Conservation (phyloP, 768 basidiomycete species). For the Lyophyllum decastes region DNA sequence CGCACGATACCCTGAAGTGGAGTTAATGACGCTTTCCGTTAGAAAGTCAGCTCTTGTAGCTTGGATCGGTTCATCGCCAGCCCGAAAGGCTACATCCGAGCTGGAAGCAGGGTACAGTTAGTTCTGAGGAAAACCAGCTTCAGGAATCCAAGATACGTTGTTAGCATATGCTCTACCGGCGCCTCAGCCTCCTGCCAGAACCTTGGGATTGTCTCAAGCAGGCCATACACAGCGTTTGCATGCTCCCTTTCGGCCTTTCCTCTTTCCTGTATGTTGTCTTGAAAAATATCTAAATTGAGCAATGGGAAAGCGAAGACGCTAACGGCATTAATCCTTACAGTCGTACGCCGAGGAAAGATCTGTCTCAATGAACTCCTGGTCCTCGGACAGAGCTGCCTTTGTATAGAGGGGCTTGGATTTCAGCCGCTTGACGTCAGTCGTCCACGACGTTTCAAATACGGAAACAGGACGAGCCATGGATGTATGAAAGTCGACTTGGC, state of each 20-base stretch:
- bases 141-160: slow-evolving; percentile 45
- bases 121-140: not conserved
- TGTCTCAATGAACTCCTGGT: slow-evolving; percentile 42
- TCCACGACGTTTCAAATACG: slow-evolving; percentile 34
- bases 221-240: slow-evolving; percentile 42
- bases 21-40: slow-evolving; percentile 51
- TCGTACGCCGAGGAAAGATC: slow-evolving; percentile 58
- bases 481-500: slow-evolving; percentile 39
- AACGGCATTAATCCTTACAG: slow-evolving; percentile 38
- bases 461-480: slow-evolving; percentile 15
- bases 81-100: slow-evolving; percentile 61
- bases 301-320: not conserved
- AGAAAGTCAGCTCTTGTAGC: slow-evolving; percentile 59
- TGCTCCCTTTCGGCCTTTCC: slow-evolving; percentile 34
- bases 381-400: slow-evolving; percentile 46
- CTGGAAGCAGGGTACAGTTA: slow-evolving; percentile 33
- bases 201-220: slow-evolving; percentile 53
- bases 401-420: slow-evolving; percentile 26
- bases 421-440: slow-evolving; percentile 39
- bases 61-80: slow-evolving; percentile 47
- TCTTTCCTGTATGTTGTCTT: slow-evolving; percentile 23
- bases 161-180: slow-evolving; percentile 56
- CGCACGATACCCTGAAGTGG: slow-evolving; percentile 52
- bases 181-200: slow-evolving; percentile 57
- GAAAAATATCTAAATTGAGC: slow-evolving; percentile 40